A percentile compares a stretch with the other conserved stretches of the same genome.
These are phyloP conservation scores for Apiospora marii DNA, from an alignment of 2,329 filamentous ascomycete genomes.

Conservation along the genomic window DNA sequence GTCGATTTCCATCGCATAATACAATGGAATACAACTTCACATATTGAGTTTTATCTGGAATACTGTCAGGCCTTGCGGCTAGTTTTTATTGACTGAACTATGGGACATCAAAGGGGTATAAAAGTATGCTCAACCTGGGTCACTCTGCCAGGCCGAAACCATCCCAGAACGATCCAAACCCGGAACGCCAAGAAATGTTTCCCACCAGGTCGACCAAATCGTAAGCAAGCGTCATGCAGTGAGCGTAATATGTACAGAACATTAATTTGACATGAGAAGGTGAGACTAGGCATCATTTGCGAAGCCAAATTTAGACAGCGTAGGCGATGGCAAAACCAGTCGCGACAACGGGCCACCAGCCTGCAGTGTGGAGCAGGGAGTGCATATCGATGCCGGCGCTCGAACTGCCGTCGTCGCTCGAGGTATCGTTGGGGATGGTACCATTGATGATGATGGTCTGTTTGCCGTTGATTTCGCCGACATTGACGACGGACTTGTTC, in stretches of 20 bases:
- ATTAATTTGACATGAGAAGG: conserved; percentile 23
- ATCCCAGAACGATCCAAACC: neutral
- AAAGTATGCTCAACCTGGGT: conserved; percentile 7
- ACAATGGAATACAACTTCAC: neutral
- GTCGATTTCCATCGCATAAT: neutral
- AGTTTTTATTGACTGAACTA: neutral
- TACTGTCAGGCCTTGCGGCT: neutral
- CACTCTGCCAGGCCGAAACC: neutral
- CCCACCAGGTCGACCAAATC: conserved; percentile 4
- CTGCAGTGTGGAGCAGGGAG: conserved; percentile 47
- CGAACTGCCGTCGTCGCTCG: conserved; percentile 55
- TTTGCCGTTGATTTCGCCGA: conserved; percentile 70
- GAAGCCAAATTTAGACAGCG: conserved; percentile 42
- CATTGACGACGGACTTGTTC: conserved; percentile 68
- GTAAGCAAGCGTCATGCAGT: neutral
- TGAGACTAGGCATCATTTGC: conserved; percentile 1
- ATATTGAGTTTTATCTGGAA: no score
- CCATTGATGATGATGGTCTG: conserved; percentile 76
- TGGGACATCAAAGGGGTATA: conserved; percentile 13
- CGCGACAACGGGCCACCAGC: conserved; percentile 59
- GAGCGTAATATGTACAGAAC: conserved; percentile 14
- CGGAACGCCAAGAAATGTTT: conserved; percentile 2
- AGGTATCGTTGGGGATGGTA: conserved; percentile 75
- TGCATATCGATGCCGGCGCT: conserved; percentile 44
- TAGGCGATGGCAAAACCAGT: conserved; percentile 55